phyloP scores from a whole-genome alignment of 2,329 filamentous ascomycete species.

The Ceratocystiopsis brevicomis region DNA sequence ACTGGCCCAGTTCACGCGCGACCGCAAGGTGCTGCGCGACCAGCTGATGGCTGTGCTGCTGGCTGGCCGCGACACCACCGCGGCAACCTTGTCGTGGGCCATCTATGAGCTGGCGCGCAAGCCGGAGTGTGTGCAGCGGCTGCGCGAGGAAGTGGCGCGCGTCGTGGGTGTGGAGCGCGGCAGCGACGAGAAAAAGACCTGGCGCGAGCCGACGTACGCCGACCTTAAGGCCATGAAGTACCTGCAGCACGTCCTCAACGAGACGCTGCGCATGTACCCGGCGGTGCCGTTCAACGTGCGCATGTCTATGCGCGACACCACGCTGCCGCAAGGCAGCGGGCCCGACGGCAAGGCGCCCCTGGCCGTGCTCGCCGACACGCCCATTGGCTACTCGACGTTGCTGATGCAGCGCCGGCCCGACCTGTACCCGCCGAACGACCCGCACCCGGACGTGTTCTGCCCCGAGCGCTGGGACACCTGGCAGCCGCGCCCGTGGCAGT shows the following conservation, averaged over 20 bases:
- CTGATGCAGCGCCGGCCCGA: constrained; percentile 53
- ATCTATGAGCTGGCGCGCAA: constrained; percentile 65
- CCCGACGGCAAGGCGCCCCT: constrained; percentile 42
- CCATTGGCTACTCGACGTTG: constrained; percentile 47
- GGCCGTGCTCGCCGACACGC: constrained; percentile 44
- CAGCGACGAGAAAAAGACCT: neutral
- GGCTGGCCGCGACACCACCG: constrained; percentile 76
- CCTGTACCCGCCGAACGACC: constrained; percentile 33
- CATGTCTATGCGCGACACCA: constrained; percentile 51
- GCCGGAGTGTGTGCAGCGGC: constrained; percentile 44
- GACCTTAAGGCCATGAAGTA: constrained; percentile 82
- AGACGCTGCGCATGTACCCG: constrained; percentile 61
- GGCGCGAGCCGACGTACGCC: constrained; percentile 46
- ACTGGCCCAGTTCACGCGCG: constrained; percentile 60
- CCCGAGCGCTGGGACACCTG: constrained; percentile 49
- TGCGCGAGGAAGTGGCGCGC: constrained; percentile 54
- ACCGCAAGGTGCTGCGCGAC: constrained; percentile 55
- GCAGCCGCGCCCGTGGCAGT: constrained; percentile 50
- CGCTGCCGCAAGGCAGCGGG: constrained; percentile 52
- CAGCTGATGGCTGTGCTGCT: constrained; percentile 69
- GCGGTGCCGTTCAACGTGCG: constrained; percentile 66
- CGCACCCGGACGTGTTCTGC: constrained; percentile 32
- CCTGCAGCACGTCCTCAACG: constrained; percentile 52
- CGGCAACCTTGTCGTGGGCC: constrained; percentile 59
- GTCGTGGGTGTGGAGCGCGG: constrained; percentile 35